Evolutionary conservation across 192 early-diverging fungal species (phyloP).

Genomic region (Backusella westeae): DNA sequence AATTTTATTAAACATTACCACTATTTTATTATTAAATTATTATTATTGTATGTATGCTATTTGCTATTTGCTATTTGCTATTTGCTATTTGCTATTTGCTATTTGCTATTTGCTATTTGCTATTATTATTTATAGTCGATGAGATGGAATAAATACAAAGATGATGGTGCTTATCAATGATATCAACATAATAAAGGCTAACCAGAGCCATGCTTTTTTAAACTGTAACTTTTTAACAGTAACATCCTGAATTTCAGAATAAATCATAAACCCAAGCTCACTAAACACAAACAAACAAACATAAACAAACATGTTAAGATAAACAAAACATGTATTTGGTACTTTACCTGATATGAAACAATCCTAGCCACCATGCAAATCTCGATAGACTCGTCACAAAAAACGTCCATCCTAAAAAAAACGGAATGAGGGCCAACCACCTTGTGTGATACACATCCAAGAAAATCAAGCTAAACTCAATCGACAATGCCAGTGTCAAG

Average conservation of each 20-base stretch:
- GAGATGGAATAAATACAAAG: slow-evolving; percentile 27
- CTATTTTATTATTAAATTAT: not conserved
- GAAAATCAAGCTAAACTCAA: slow-evolving; percentile 41
- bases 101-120: not conserved
- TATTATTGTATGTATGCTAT: not conserved
- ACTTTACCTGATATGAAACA: slow-evolving; percentile 32
- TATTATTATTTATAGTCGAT: slow-evolving; percentile 14
- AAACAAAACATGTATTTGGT: not conserved
- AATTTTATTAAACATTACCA: not conserved
- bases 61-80: not conserved
- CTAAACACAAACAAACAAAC: slow-evolving; percentile 7
- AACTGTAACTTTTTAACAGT: slow-evolving; percentile 13
- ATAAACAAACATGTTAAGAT: too few relatives aligned
- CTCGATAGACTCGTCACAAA: slow-evolving; percentile 34
- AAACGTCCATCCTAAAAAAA: slow-evolving; percentile 33
- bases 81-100: too few relatives aligned
- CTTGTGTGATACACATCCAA: slow-evolving; percentile 16
- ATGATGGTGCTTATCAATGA: slow-evolving; percentile 21
- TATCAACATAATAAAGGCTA: not conserved
- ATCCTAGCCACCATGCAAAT: slow-evolving; percentile 34
- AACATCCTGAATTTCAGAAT: slow-evolving; percentile 20
- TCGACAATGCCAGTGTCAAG: slow-evolving; percentile 31
- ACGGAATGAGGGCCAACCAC: slow-evolving; percentile 38
- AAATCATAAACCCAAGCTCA: slow-evolving; percentile 23
- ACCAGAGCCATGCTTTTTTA: slow-evolving; percentile 20